A percentile compares a stretch with the other conserved stretches of the same genome.
These are phyloP conservation scores for Termitomyces sp. DNA, from an alignment of 768 basidiomycete genomes.

Conservation along the genomic window DNA sequence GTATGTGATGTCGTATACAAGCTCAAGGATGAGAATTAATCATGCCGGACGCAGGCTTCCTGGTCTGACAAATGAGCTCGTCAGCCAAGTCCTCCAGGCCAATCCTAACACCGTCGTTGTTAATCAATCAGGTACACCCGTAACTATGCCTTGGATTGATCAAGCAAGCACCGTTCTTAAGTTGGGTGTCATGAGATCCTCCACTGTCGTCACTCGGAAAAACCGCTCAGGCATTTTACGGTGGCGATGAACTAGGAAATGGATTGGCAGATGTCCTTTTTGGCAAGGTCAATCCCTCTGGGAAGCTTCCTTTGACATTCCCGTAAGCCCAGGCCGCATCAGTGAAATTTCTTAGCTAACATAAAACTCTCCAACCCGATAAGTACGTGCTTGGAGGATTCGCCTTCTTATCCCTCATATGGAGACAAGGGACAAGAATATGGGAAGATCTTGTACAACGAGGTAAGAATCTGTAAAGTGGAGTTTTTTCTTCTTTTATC, in stretches of 20 bases:
- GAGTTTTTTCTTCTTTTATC: not conserved
- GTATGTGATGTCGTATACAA: conserved; percentile 18
- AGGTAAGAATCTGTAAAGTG: conserved; percentile 21
- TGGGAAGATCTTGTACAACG: conserved; percentile 42
- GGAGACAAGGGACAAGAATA: conserved; percentile 36
- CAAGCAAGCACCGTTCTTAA: conserved; percentile 32
- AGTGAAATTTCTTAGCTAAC: not conserved
- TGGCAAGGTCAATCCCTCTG: conserved; percentile 55
- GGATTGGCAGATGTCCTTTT: conserved; percentile 56
- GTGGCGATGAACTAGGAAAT: conserved; percentile 51
- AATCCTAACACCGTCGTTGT: conserved; percentile 53
- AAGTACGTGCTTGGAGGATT: conserved; percentile 47
- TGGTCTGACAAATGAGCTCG: conserved; percentile 46
- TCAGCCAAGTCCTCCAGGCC: conserved; percentile 39
- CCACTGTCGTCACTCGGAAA: not conserved
- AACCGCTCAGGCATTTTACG: conserved; percentile 39
- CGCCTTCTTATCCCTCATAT: conserved; percentile 42
- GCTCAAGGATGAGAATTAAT: not conserved
- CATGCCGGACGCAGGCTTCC: conserved; percentile 32
- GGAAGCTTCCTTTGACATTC: conserved; percentile 52
- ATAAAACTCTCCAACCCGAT: not conserved
- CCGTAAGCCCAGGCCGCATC: conserved; percentile 29
- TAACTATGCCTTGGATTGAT: conserved; percentile 52
- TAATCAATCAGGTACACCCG: conserved; percentile 51
- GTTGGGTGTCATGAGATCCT: conserved; percentile 18